phyloP scores from a whole-genome alignment of 2,329 filamentous ascomycete genomes.

The Cordyceps cicadae region DNA sequence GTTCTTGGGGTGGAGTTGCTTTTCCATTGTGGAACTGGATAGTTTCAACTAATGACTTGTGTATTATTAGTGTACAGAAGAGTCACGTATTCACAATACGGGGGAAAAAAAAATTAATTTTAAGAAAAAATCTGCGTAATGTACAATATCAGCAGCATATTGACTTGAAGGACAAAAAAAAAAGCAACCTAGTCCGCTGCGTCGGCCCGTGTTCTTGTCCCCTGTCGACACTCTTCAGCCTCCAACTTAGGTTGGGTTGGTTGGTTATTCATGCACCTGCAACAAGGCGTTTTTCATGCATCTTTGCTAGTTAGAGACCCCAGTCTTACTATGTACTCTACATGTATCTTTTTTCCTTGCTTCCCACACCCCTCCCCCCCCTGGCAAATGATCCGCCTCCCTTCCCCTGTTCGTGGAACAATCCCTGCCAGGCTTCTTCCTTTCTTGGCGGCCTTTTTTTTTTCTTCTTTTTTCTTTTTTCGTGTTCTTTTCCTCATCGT shows the following conservation, averaged over 20 bases:
- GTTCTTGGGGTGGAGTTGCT: background rate
- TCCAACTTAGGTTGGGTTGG: background rate
- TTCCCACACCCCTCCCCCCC: background rate
- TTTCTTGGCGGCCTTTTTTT: background rate
- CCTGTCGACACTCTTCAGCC: background rate
- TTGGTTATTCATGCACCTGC: background rate
- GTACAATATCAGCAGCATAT: background rate
- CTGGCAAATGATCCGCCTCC: background rate
- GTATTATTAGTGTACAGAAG: too few relatives aligned
- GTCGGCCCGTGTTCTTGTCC: background rate
- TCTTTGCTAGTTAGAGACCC: background rate
- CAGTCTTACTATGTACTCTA: background rate
- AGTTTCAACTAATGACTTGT: background rate
- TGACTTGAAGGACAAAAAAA: too few relatives aligned
- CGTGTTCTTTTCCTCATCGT: background rate
- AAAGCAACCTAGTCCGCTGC: background rate
- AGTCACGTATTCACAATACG: background rate
- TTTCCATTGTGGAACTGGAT: background rate
- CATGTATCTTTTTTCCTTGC: background rate
- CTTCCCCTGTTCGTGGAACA: background rate
- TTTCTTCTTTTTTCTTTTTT: background rate
- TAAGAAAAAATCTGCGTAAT: background rate
- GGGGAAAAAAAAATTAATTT: too few relatives aligned
- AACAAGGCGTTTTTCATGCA: background rate
- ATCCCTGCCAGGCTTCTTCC: background rate